Conservation (phyloP, 2,329 filamentous ascomycete genomes). For the Ceratocystiopsis sp. region DNA sequence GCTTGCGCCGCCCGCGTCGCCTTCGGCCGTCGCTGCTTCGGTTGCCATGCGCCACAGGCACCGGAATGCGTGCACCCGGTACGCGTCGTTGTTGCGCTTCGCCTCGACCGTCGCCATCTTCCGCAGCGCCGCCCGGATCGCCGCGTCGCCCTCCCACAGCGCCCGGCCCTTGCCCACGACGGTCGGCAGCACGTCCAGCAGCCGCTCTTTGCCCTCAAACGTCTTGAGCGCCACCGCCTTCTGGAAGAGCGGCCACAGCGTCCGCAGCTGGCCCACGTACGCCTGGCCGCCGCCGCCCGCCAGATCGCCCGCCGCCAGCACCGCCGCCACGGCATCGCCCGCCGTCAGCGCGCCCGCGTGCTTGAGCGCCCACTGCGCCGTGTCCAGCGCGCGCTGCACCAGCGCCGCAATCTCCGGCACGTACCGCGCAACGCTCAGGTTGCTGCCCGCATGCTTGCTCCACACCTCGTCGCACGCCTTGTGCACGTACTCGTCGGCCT, state of each 20-base stretch:
- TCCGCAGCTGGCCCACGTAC: constrained; percentile 38
- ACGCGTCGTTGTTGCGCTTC: constrained; percentile 76
- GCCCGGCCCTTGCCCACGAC: constrained; percentile 51
- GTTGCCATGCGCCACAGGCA: constrained; percentile 58
- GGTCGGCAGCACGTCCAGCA: constrained; percentile 62
- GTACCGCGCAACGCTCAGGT: constrained; percentile 66
- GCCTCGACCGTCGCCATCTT: constrained; percentile 76
- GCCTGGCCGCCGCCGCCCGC: constrained; percentile 31
- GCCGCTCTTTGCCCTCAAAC: constrained; percentile 77
- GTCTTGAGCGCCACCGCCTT: constrained; percentile 75
- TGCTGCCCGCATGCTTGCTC: constrained; percentile 78
- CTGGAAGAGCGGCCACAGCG: constrained; percentile 71
- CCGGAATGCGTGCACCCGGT: constrained; percentile 58
- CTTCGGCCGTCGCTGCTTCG: constrained; percentile 14
- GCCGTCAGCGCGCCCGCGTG: constrained; percentile 73
- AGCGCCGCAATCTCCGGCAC: constrained; percentile 64
- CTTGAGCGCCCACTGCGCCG: constrained; percentile 76
- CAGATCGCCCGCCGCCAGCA: constrained; percentile 40
- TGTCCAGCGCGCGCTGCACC: constrained; percentile 51
- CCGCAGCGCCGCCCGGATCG: constrained; percentile 48
- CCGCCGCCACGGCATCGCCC: constrained; percentile 52
- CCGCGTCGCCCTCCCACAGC: constrained; percentile 36
- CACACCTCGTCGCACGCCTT: constrained; percentile 75
- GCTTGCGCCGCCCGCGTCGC: constrained; percentile 16
- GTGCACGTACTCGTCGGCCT: constrained; percentile 62